phyloP scores from a whole-genome alignment of 371 early-diverging fungal species.

The Lichtheimia corymbifera region DNA sequence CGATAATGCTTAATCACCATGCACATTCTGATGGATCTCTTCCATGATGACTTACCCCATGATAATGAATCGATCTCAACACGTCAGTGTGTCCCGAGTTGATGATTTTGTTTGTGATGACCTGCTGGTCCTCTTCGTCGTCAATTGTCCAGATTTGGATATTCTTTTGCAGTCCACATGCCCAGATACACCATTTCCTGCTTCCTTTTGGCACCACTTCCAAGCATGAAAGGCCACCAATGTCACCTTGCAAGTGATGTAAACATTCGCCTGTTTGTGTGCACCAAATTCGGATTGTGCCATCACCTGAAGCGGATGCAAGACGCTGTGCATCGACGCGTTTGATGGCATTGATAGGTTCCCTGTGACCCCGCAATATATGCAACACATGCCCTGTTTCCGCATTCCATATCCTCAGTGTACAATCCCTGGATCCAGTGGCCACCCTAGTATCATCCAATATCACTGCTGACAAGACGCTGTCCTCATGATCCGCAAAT shows the following conservation, averaged over 20 bases:
- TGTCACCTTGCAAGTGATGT: slow-evolving; percentile 59
- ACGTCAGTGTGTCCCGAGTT: slow-evolving; percentile 86
- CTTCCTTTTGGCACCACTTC: slow-evolving; percentile 79
- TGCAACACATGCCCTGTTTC: slow-evolving; percentile 50
- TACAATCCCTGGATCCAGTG: slow-evolving; percentile 79
- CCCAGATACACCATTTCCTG: slow-evolving; percentile 67
- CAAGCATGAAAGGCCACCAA: slow-evolving; percentile 90
- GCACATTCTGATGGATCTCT: background rate
- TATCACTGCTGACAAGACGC: slow-evolving; percentile 83
- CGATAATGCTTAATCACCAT: background rate
- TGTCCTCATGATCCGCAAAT: slow-evolving; percentile 65
- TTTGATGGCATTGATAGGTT: slow-evolving; percentile 89
- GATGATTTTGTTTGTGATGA: slow-evolving; percentile 39
- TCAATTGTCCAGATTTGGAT: slow-evolving; percentile 92
- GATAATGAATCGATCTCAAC: slow-evolving; percentile 86
- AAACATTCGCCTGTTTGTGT: slow-evolving; percentile 63
- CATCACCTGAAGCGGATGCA: slow-evolving; percentile 91
- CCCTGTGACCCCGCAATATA: slow-evolving; percentile 77
- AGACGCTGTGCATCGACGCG: slow-evolving; percentile 50
- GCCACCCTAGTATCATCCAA: slow-evolving; percentile 58
- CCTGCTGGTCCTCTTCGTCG: slow-evolving; percentile 51
- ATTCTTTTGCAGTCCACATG: slow-evolving; percentile 84
- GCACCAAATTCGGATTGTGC: slow-evolving; percentile 86
- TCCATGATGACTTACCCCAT: slow-evolving; percentile 35
- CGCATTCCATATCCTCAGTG: slow-evolving; percentile 46